Evolutionary conservation across 2,329 filamentous ascomycete species (phyloP), one percentile per base, ranked within the genome.

Genomic region (Corinectria fuckeliana): DNA sequence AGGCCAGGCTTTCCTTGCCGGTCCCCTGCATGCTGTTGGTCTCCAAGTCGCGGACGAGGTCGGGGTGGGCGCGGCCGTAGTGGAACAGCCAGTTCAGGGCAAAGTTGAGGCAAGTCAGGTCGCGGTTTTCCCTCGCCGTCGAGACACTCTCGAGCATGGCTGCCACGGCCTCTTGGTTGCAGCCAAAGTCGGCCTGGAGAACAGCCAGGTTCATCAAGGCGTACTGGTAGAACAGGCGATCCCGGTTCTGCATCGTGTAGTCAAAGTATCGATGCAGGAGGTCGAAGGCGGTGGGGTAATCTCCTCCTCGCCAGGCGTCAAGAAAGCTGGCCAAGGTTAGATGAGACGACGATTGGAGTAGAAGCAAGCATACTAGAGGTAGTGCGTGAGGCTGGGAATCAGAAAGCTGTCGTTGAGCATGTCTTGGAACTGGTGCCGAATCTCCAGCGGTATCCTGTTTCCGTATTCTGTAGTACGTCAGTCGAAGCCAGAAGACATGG

Each of bases 1-100:
- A 97, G 0, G 87, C 84, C 6, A 97, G 82, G 1, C 88, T 92
- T 72, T 97, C 93, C 65, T 90, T 90, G 52, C 93, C 91, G 30
- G 88, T 89, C 0, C 89, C 91, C 8, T 93, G 80, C 81, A 92
- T 88, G 57, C 87, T 91, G 68, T 85, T 88, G 36, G 89, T 88
- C 62, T 89, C 89, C 5, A 90, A 81, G 50, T 88, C 85, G 48
- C 82, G 85, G 65, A 93, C 87, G n/a, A 92, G 83, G 52, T 87
- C 82, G 0, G 93, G 91, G 68, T 94, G 93, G 0, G 91, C 88
- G 70, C 92, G 91, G n/a, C 90, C 91, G 68, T 97, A 96, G 72
- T 97, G 92, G 70, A 96, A 96, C 3, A 98, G 82, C 95, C 95
- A 99, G 71, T 93, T 96, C 61, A 99, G 85, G 28, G 93, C 91